A percentile compares a stretch with the other conserved stretches of the same genome.
These are phyloP conservation scores for Penicillium sp. DNA, from an alignment of 2,329 filamentous ascomycete genomes.

Conservation along the genomic window DNA sequence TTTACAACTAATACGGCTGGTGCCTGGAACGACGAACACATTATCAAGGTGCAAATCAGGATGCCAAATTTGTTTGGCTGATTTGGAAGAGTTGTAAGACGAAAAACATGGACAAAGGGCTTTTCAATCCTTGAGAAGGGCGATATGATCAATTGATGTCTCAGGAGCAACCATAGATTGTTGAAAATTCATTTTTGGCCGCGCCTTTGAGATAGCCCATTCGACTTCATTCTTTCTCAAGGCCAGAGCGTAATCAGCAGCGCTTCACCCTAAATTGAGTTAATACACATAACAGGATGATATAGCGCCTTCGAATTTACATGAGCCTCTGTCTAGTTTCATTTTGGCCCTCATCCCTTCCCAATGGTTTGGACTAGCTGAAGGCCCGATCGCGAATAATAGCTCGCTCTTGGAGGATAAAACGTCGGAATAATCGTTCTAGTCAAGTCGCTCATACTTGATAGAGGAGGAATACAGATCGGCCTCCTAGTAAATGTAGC, in stretches of 20 bases:
- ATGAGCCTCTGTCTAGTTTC: not conserved
- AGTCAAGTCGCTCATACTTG: too few relatives aligned
- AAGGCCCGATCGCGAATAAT: too few relatives aligned
- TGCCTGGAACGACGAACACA: not conserved
- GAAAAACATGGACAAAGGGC: not conserved
- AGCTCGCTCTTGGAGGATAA: too few relatives aligned
- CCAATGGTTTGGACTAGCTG: too few relatives aligned
- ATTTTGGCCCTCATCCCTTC: too few relatives aligned
- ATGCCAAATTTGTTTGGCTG: not conserved
- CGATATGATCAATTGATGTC: not conserved
- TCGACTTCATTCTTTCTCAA: not conserved
- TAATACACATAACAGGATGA: not conserved
- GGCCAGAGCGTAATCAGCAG: not conserved
- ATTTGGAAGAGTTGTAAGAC: not conserved
- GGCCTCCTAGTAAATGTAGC: too few relatives aligned
- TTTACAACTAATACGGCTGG: not conserved
- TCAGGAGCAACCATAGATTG: not conserved
- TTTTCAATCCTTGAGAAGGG: not conserved
- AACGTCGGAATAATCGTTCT: too few relatives aligned
- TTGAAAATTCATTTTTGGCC: not conserved
- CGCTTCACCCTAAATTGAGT: not conserved
- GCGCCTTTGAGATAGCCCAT: not conserved
- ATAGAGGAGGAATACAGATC: too few relatives aligned
- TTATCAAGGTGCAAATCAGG: not conserved
- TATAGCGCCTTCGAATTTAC: not conserved